Evolutionary conservation across 495 filamentous ascomycete genomes (phyloP).

Genomic region (Pyrenopolyporus hunteri): DNA sequence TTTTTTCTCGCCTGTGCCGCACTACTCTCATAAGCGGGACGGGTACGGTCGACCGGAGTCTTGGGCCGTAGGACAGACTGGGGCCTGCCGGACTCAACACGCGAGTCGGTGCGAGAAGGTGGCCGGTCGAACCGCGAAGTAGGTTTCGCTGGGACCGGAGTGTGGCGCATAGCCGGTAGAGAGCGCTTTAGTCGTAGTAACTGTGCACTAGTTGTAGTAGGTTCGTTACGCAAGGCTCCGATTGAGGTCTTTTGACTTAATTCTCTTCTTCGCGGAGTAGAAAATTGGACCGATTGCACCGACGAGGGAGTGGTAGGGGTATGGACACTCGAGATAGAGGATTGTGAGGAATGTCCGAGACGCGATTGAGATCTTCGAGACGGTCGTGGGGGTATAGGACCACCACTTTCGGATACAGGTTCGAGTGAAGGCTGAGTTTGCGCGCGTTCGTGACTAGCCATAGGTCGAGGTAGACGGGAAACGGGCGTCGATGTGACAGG

Average conservation of each 20-base stretch:
- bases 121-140: conserved; percentile 58
- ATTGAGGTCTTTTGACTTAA: conserved; percentile 63
- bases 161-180: conserved; percentile 74
- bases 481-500: conserved; percentile 31
- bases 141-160: conserved; percentile 53
- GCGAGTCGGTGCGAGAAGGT: conserved; percentile 50
- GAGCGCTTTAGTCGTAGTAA: conserved; percentile 85
- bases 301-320: conserved; percentile 66
- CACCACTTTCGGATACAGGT: conserved; percentile 90
- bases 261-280: conserved; percentile 65
- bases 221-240: conserved; percentile 59
- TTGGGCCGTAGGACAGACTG: conserved; percentile 66
- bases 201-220: conserved; percentile 73
- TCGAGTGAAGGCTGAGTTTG: conserved; percentile 80
- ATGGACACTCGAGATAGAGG: conserved; percentile 62
- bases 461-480: conserved; percentile 65
- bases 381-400: conserved; percentile 59
- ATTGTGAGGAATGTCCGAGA: conserved; percentile 69
- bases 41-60: conserved; percentile 69
- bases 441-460: conserved; percentile 64
- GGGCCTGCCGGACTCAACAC: conserved; percentile 43
- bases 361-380: conserved; percentile 66
- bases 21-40: conserved; percentile 59
- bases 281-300: conserved; percentile 59
- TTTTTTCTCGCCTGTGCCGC: conserved; percentile 60